These are phyloP conservation scores for Heterobasidion parviporum DNA, from an alignment of 1,284 basidiomycete genomes.

Conservation along the genomic window DNA sequence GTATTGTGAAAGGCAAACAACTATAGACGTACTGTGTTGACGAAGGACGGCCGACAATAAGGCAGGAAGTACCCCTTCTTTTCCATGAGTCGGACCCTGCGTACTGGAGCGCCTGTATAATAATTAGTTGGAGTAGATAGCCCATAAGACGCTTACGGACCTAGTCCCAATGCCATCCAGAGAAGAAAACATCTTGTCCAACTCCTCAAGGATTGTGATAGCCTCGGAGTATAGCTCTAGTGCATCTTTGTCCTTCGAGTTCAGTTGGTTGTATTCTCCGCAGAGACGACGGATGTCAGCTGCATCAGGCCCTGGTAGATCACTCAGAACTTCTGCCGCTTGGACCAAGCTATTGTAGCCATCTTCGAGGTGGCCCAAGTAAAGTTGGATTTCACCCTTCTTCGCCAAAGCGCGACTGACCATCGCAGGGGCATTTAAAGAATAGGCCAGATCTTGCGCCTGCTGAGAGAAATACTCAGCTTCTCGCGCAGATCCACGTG, in stretches of 20 bases:
- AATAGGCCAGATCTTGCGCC: constrained; percentile 58
- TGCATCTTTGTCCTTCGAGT: constrained; percentile 39
- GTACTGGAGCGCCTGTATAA: constrained; percentile 21
- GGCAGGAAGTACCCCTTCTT: constrained; percentile 52
- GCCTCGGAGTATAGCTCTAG: constrained; percentile 45
- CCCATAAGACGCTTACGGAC: constrained; percentile 20
- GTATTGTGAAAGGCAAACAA: not conserved
- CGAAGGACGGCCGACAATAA: constrained; percentile 61
- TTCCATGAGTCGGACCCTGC: constrained; percentile 22
- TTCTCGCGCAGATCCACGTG: constrained; percentile 73
- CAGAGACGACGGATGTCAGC: constrained; percentile 56
- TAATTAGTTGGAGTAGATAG: not conserved
- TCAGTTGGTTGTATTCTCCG: constrained; percentile 50
- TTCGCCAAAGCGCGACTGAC: constrained; percentile 55
- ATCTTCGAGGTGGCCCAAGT: constrained; percentile 49
- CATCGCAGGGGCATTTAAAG: constrained; percentile 58
- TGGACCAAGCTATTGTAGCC: constrained; percentile 43
- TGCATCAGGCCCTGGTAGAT: constrained; percentile 43
- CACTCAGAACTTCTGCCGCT: constrained; percentile 40
- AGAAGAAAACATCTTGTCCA: constrained; percentile 45
- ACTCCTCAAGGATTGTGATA: constrained; percentile 44
- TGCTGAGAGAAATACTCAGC: constrained; percentile 77
- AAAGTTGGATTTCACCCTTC: constrained; percentile 61
- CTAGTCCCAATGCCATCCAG: constrained; percentile 39
- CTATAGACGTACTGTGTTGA: constrained; percentile 57